Evolutionary conservation across 2,329 filamentous ascomycete species (phyloP).

Genomic region (Paramyrothecium sp.): DNA sequence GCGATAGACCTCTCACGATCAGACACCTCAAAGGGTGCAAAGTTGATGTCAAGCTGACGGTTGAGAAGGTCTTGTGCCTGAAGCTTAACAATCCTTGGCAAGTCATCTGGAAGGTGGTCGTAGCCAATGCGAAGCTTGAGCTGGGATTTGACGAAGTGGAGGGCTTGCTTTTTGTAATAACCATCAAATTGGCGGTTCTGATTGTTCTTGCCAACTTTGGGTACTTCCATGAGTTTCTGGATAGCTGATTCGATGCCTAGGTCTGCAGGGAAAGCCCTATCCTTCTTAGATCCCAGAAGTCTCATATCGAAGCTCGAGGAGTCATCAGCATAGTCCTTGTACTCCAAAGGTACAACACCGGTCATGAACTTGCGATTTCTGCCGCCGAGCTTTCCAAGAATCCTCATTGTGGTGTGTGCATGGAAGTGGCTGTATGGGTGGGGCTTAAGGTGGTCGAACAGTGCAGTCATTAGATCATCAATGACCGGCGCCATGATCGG

Average conservation of each 20-base stretch:
- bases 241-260: conserved; percentile 88
- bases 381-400: conserved; percentile 92
- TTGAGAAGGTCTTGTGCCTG: conserved; percentile 83
- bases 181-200: conserved; percentile 65
- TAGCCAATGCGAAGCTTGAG: conserved; percentile 87
- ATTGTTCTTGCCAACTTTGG: conserved; percentile 57
- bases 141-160: conserved; percentile 83
- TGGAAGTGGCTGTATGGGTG: conserved; percentile 97
- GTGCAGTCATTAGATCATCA: conserved; percentile 94
- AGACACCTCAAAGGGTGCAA: conserved; percentile 69
- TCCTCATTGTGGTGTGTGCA: conserved; percentile 95
- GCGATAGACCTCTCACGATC: conserved; percentile 79
- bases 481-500: conserved; percentile 99
- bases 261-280: conserved; percentile 82
- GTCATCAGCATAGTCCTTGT: conserved; percentile 85
- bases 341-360: conserved; percentile 79
- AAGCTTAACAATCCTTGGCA: conserved; percentile 78
- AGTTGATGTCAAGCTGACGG: conserved; percentile 68
- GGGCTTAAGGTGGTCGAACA: conserved; percentile 93
- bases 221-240: conserved; percentile 78
- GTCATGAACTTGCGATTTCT: conserved; percentile 95
- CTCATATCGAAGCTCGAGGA: conserved; percentile 83
- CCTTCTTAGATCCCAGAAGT: conserved; percentile 84
- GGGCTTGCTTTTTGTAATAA: conserved; percentile 91
- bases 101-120: conserved; percentile 85